phyloP scores from a whole-genome alignment of 208 protist genomes.

The Novymonas esmeraldas region DNA sequence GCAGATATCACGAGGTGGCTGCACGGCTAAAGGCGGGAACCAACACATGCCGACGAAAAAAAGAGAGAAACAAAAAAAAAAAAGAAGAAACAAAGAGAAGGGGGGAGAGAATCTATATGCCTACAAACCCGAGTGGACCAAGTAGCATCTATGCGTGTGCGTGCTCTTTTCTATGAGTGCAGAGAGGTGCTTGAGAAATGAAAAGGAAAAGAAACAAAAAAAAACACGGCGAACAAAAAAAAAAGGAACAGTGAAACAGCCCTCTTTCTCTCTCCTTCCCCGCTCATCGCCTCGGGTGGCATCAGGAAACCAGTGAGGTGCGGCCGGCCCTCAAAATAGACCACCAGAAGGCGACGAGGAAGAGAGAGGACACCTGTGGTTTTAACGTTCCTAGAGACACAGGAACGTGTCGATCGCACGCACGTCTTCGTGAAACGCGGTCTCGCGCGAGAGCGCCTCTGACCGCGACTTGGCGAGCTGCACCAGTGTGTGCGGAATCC shows the following conservation, averaged over 20 bases:
- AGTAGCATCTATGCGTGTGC: background rate
- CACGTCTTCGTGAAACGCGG: conserved; percentile 64
- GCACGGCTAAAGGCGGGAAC: background rate
- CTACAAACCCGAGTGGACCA: background rate
- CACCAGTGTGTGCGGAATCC: conserved; percentile 63
- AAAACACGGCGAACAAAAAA: too few species aligned
- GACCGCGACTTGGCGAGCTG: conserved; percentile 67
- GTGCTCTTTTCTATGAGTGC: background rate
- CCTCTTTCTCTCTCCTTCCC: too few species aligned
- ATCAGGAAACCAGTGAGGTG: too few species aligned
- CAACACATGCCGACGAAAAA: background rate
- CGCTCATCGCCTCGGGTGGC: too few species aligned
- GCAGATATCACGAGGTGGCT: too few species aligned
- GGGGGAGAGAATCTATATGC: background rate
- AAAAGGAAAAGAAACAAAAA: conserved; percentile 7
- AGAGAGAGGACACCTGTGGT: background rate
- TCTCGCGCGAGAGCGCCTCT: conserved; percentile 56
- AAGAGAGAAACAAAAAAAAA: conserved; percentile 4
- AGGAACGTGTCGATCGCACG: conserved; percentile 36
- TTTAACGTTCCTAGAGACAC: background rate
- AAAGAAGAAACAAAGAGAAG: background rate
- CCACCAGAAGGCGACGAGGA: too few species aligned
- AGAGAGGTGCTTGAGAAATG: too few species aligned
- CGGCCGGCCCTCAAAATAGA: too few species aligned
- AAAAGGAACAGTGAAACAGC: too few species aligned